A percentile compares a stretch with the other conserved stretches of the same genome.
phyloP scores from a whole-genome alignment of 352 stramenopile genomes.

The Phytophthora cryptogea region DNA sequence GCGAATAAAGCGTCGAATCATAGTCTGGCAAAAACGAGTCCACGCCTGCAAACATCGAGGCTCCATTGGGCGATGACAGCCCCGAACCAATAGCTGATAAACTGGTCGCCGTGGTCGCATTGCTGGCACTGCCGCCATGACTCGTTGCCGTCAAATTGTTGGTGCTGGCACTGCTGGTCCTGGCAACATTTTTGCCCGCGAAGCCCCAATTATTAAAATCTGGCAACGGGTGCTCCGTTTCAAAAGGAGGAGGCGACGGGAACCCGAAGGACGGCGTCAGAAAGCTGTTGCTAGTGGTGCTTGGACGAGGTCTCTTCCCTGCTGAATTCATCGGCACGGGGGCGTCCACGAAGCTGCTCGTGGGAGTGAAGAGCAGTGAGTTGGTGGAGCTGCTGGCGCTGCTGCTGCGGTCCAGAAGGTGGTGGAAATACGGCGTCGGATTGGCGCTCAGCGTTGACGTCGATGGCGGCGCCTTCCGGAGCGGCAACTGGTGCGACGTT shows the following conservation, averaged over 20 bases:
- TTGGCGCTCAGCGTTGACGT: conserved; percentile 6
- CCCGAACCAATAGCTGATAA: conserved; percentile 37
- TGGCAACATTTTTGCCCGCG: conserved; percentile 14
- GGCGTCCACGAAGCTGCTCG: conserved; percentile 11
- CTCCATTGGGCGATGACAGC: conserved; percentile 42
- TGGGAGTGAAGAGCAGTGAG: conserved; percentile 23
- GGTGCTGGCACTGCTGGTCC: conserved; percentile 13
- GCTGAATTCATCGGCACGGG: conserved; percentile 4
- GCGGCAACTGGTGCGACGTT: conserved; percentile 31
- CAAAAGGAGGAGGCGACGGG: conserved; percentile 35
- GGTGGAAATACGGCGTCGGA: conserved; percentile 30
- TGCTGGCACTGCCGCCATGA: conserved; percentile 8
- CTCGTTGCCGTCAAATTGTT: conserved; percentile 1
- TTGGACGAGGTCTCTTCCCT: conserved; percentile 30
- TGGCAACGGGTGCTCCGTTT: conserved; percentile 50
- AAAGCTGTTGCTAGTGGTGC: conserved; percentile 27
- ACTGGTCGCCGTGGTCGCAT: conserved; percentile 17
- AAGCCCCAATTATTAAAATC: conserved; percentile 56
- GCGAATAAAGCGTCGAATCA: conserved; percentile 68
- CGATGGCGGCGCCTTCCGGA: conserved; percentile 24
- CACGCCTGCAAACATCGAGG: conserved; percentile 53
- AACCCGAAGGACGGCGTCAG: conserved; percentile 28
- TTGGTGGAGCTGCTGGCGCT: conserved; percentile 29
- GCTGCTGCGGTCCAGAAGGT: conserved; percentile 35
- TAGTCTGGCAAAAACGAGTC: conserved; percentile 72